Evolutionary conservation across 2,329 filamentous ascomycete species (phyloP).

Genomic region (Annulohypoxylon truncatum): DNA sequence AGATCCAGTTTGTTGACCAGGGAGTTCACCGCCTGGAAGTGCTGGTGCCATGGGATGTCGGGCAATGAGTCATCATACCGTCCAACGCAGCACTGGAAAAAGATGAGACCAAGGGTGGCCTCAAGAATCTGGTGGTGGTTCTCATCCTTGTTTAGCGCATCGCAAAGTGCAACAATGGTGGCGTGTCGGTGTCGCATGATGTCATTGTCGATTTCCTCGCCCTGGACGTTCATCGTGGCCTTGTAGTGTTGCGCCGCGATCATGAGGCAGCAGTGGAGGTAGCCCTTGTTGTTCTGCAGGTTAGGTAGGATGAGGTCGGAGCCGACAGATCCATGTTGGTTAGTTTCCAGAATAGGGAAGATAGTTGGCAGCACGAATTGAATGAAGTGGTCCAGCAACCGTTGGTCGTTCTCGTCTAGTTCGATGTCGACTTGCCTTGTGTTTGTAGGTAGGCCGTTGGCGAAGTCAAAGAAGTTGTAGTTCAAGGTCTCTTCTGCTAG

Average conservation of each 20-base stretch:
- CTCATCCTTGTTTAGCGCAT: slow-evolving; percentile 81
- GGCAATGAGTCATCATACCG: slow-evolving; percentile 84
- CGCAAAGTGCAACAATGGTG: slow-evolving; percentile 86
- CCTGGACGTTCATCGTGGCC: slow-evolving; percentile 73
- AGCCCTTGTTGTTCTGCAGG: slow-evolving; percentile 90
- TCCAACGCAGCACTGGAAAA: slow-evolving; percentile 94
- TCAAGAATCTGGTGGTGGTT: slow-evolving; percentile 91
- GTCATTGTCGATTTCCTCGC: slow-evolving; percentile 84
- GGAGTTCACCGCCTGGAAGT: slow-evolving; percentile 91
- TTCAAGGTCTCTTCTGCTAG: slow-evolving; percentile 74
- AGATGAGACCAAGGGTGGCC: slow-evolving; percentile 92
- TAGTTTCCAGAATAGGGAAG: slow-evolving; percentile 91
- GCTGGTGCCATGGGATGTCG: slow-evolving; percentile 96
- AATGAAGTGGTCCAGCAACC: slow-evolving; percentile 90
- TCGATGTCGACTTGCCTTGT: slow-evolving; percentile 79
- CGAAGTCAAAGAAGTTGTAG: slow-evolving; percentile 85
- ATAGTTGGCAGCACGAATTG: slow-evolving; percentile 87
- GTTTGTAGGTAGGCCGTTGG: slow-evolving; percentile 72
- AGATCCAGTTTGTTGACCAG: slow-evolving; percentile 88
- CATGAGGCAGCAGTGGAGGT: slow-evolving; percentile 95
- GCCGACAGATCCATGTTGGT: slow-evolving; percentile 84
- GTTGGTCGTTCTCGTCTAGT: slow-evolving; percentile 88
- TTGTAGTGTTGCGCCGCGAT: slow-evolving; percentile 94
- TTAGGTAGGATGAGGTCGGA: slow-evolving; percentile 88
- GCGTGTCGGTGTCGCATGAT: slow-evolving; percentile 93